Evolutionary conservation across 1,139 yeast species (phyloP).

Genomic region (Blastobotrys illinoisensis): DNA sequence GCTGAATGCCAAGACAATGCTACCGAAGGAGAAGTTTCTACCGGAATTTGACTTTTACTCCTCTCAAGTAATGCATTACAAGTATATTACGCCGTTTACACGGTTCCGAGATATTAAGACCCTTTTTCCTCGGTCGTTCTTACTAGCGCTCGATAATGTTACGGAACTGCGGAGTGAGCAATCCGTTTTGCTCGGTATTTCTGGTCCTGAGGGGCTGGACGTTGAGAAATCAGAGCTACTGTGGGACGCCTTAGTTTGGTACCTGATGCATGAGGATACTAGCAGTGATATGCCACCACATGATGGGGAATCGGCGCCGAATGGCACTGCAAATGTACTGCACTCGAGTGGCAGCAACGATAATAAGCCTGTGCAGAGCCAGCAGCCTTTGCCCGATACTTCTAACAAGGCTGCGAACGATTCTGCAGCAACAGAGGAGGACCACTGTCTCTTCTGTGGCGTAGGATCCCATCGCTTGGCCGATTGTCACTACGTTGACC

Average conservation of each 20-base stretch:
- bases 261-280: background rate
- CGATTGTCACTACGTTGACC: constrained; percentile 6
- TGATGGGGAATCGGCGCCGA: background rate
- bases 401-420: background rate
- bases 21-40: background rate
- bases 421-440: constrained; percentile 1
- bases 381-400: no score
- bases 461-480: constrained; percentile 3
- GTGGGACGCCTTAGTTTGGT: constrained; percentile 4
- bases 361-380: background rate
- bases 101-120: background rate
- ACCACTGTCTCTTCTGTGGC: constrained; percentile 11
- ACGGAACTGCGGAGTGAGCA: background rate
- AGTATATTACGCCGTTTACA: constrained; percentile 1
- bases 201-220: background rate
- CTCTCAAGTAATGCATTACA: constrained; percentile 2
- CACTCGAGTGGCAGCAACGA: no score
- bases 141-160: background rate
- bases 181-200: background rate
- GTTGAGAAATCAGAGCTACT: background rate
- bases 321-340: background rate
- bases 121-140: background rate
- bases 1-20: background rate
- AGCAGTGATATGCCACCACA: background rate
- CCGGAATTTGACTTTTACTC: constrained; percentile 6